Evolutionary conservation across 2,329 filamentous ascomycete genomes (phyloP).

Genomic region (Blumeriella jaapii): DNA sequence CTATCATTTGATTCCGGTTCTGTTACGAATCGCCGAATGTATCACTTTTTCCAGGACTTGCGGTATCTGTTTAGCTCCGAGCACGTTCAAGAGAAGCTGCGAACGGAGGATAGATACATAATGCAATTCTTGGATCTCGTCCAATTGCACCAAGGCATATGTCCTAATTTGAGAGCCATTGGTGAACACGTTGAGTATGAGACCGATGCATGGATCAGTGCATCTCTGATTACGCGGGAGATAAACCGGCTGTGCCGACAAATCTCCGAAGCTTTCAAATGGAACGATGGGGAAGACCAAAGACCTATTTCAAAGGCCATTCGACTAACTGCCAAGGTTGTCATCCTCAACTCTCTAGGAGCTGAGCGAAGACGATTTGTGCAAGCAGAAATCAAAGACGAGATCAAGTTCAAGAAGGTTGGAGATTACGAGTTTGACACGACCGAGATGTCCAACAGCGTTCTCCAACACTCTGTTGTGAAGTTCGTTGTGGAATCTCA

Average conservation of each 20-base stretch:
- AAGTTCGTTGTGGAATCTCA: slow-evolving; percentile 82
- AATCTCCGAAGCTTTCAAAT: slow-evolving; percentile 75
- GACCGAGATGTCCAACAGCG: slow-evolving; percentile 19
- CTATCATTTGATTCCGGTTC: slow-evolving; percentile 90
- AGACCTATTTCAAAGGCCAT: slow-evolving; percentile 59
- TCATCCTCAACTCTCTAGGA: slow-evolving; percentile 82
- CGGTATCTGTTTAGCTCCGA: slow-evolving; percentile 82
- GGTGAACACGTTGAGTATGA: slow-evolving; percentile 98
- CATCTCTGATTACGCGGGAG: slow-evolving; percentile 85
- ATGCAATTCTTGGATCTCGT: slow-evolving; percentile 92
- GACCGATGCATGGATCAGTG: slow-evolving; percentile 95
- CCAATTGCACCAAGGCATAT: slow-evolving; percentile 94
- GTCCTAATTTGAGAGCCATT: slow-evolving; percentile 81
- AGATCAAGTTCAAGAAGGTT: slow-evolving; percentile 70
- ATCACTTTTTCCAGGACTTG: slow-evolving; percentile 93
- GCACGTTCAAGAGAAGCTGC: slow-evolving; percentile 75
- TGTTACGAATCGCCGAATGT: slow-evolving; percentile 88
- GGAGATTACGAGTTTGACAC: slow-evolving; percentile 70
- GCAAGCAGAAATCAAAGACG: slow-evolving; percentile 77
- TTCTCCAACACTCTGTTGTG: slow-evolving; percentile 52
- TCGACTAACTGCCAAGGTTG: slow-evolving; percentile 63
- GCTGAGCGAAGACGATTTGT: slow-evolving; percentile 79
- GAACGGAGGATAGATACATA: slow-evolving; percentile 75
- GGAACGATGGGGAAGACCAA: slow-evolving; percentile 51
- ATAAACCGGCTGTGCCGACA: slow-evolving; percentile 87